phyloP scores from a whole-genome alignment of 345 rosid species.

The Boechera divaricarpa region DNA sequence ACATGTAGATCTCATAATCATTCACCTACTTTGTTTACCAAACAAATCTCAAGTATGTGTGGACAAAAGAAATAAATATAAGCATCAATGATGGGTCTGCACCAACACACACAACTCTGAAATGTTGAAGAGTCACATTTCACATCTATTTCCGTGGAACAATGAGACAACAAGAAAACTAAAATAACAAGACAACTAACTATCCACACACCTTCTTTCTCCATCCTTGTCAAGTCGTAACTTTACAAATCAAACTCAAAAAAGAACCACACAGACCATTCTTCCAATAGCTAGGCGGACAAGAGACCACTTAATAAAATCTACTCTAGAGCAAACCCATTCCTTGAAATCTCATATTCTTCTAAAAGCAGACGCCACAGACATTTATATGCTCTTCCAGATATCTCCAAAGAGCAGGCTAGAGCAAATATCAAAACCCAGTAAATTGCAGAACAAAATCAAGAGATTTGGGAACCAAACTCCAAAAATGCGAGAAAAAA shows the following conservation, averaged over 20 bases:
- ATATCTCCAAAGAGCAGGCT: background rate
- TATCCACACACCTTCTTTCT: background rate
- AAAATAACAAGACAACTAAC: no score
- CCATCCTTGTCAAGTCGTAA: background rate
- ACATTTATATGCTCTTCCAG: background rate
- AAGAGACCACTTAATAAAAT: background rate
- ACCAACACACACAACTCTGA: slow-evolving; percentile 37
- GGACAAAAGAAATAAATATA: no score
- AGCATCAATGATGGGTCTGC: slow-evolving; percentile 40
- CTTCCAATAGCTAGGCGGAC: background rate
- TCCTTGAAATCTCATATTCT: background rate
- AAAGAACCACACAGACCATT: background rate
- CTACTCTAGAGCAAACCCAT: background rate
- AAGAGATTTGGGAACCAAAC: background rate
- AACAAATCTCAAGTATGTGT: no score
- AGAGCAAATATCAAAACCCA: no score
- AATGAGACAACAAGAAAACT: slow-evolving; percentile 33
- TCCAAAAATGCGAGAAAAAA: background rate
- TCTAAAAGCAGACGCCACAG: background rate
- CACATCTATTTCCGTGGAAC: slow-evolving; percentile 47
- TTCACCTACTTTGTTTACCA: no score
- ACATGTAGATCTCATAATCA: no score
- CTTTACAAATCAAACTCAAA: background rate
- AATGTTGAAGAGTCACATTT: slow-evolving; percentile 37
- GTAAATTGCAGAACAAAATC: no score